Evolutionary conservation across 441 rosid species (phyloP).

Genomic region (Populus tomentosa): DNA sequence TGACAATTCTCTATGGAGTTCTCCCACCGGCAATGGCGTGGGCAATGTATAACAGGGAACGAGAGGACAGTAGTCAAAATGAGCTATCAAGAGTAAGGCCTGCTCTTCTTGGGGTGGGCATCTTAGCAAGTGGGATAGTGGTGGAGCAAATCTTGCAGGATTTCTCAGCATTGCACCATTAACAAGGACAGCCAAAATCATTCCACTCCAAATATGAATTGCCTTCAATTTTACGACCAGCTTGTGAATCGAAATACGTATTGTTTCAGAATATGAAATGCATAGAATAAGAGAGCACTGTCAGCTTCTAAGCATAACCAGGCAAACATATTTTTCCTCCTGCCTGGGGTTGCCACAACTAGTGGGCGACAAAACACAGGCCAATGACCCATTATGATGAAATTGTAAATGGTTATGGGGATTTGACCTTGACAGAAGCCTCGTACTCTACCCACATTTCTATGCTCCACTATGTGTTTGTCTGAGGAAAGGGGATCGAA

Average conservation of each 20-base stretch:
- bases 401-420: neutral
- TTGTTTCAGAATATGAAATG: too few relatives aligned
- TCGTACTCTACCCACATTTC: too few relatives aligned
- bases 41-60: constrained; percentile 33
- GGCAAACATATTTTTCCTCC: neutral
- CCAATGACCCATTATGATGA: neutral
- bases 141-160: constrained; percentile 43
- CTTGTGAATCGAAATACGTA: neutral
- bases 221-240: neutral
- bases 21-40: constrained; percentile 71
- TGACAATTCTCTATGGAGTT: constrained; percentile 59
- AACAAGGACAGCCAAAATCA: neutral
- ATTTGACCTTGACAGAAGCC: neutral
- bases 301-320: neutral
- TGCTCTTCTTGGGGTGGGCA: constrained; percentile 39
- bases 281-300: too few relatives aligned
- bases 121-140: constrained; percentile 45
- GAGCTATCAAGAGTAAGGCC: constrained; percentile 27
- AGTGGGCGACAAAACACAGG: neutral
- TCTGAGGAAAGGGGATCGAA: too few relatives aligned
- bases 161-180: constrained; percentile 27
- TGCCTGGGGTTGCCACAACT: neutral
- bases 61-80: constrained; percentile 10
- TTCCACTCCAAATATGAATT: neutral
- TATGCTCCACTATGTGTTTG: too few relatives aligned